These are phyloP conservation scores for Lathyrus aphaca DNA, from an alignment of 306 rosid species.

Conservation along the genomic window DNA sequence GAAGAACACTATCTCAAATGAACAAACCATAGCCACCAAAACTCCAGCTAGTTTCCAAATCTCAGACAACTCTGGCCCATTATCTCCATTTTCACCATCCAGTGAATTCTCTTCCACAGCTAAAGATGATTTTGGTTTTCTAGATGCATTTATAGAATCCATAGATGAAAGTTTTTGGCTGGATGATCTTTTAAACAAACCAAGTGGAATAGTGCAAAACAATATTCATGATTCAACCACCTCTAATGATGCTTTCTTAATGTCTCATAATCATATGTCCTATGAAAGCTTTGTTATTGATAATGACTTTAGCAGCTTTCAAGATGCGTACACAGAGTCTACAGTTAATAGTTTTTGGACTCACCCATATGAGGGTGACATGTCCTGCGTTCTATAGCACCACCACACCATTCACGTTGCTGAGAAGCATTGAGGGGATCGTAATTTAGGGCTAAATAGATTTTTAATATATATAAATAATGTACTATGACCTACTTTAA, in stretches of 20 bases:
- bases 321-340: constrained; percentile 15
- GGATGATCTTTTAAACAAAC: constrained; percentile 22
- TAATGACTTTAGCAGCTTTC: not conserved
- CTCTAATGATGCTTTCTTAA: constrained; percentile 8
- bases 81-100: constrained; percentile 19
- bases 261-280: constrained; percentile 10
- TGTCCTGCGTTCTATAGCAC: constrained; percentile 9
- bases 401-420: not conserved
- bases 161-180: constrained; percentile 37
- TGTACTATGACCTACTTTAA: too few species aligned
- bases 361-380: constrained; percentile 25
- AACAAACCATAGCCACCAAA: constrained; percentile 10
- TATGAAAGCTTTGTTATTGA: constrained; percentile 2
- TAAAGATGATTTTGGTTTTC: constrained; percentile 42
- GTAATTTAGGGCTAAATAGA: too few species aligned
- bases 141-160: constrained; percentile 11
- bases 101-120: constrained; percentile 31
- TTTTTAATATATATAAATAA: too few species aligned
- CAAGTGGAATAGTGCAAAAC: not conserved
- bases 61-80: constrained; percentile 21
- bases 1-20: not conserved
- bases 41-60: constrained; percentile 14
- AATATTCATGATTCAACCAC: not conserved
- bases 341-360: constrained; percentile 39
- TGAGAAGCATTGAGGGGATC: too few species aligned